Base-by-base conservation (phyloP, 2,329 filamentous ascomycete species). In the Paraconiothyrium brasiliense region DNA sequence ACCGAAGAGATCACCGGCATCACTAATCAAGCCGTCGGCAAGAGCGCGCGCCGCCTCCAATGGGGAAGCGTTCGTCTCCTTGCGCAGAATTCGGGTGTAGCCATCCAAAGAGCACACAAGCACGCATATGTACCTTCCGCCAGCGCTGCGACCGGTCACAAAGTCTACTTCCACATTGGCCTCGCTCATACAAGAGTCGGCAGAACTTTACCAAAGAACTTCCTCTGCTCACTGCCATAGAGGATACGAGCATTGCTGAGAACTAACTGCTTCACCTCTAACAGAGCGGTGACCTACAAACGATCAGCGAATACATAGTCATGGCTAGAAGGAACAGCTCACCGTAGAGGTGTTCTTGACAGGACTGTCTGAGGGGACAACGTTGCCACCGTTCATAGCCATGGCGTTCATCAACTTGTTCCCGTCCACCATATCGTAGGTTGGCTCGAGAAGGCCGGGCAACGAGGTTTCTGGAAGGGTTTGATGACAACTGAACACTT, bases 101-200 rank as follows among this genome's bases (percentile, higher is more conserved):
- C 87, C 86, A 16, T 90, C 84, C 61, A 91, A 88, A 79, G 97
- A 98, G 44, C 90, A 94, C 67, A 97, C 88, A 75, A 98, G 97
- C 91, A 97, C 97, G 71, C 97, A 90, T 39, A 93, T 93, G 69
- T 92, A 97, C 0, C 92, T 97, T 0, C 52, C 60, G 0, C 56
- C 43, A 32, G 66, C 58, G 16, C 66, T 59, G 22, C 58, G 57
- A 10, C 59, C 60, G 2, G 67, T 50, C 0, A 70, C 61, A 8
- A 74, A 56, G n/a, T 75, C 71, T 74, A 24, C 3, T 1, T 3
- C 2, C 3, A 6, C 49, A 50, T 70, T n/a, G 67, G 59, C 24
- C 20, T 10, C 7, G 10, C 2, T n/a, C 14, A 16, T 24, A 34
- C 20, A 16, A 11, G 5, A 14, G 16, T 1, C 71, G 72, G 35